phyloP scores from a whole-genome alignment of 169 alveolate species.

The Besnoitia besnoiti region DNA sequence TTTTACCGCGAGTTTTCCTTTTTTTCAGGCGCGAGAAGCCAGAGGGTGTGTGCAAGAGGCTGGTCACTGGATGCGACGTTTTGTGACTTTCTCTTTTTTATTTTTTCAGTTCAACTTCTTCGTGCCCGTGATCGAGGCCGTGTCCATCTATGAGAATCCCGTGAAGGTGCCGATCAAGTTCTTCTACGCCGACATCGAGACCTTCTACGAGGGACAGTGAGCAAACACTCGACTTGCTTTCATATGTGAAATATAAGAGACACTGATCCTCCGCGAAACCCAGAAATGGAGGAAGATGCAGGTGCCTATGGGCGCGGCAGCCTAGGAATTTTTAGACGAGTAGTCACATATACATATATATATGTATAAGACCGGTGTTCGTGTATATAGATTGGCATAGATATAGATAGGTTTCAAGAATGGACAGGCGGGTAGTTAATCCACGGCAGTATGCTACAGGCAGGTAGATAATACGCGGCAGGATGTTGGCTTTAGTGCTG shows the following conservation, averaged over 20 bases:
- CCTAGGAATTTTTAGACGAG: not conserved
- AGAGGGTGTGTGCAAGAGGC: too few species aligned
- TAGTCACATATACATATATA: not conserved
- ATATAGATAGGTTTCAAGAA: not conserved
- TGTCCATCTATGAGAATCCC: conserved; percentile 29
- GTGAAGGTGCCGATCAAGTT: conserved; percentile 6
- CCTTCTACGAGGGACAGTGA: conserved; percentile 28
- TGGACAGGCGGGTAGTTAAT: too few species aligned
- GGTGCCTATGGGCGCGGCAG: too few species aligned
- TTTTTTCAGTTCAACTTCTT: conserved; percentile 10
- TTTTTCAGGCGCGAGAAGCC: too few species aligned
- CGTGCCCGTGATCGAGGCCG: conserved; percentile 36
- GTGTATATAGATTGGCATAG: not conserved
- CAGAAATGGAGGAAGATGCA: not conserved
- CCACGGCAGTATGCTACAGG: too few species aligned
- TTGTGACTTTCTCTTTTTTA: not conserved
- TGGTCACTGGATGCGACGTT: too few species aligned
- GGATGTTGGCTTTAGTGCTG: too few species aligned
- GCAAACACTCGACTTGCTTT: too few species aligned
- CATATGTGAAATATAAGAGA: too few species aligned
- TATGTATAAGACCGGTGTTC: not conserved
- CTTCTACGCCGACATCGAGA: not conserved
- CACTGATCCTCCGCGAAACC: not conserved
- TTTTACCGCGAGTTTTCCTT: too few species aligned
- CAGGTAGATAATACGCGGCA: too few species aligned